Evolutionary conservation across 2,329 filamentous ascomycete genomes (phyloP).

Genomic region (Phaeomoniella chlamydospora): DNA sequence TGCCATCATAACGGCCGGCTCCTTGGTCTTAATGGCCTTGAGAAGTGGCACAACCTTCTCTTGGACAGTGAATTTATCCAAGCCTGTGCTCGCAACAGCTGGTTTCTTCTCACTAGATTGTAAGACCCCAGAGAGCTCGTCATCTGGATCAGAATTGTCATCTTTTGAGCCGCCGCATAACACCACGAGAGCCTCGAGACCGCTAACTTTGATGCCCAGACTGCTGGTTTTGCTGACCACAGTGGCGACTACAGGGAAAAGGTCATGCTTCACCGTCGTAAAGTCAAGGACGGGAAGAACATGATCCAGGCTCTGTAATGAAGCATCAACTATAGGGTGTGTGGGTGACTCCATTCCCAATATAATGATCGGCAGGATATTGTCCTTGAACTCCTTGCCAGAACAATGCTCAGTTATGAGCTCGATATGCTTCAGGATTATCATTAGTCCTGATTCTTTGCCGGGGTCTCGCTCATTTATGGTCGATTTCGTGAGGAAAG

Average conservation of each 20-base stretch:
- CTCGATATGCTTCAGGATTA: slow-evolving; percentile 71
- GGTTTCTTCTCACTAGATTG: slow-evolving; percentile 28
- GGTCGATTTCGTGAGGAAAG: slow-evolving; percentile 50
- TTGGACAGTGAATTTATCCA: slow-evolving; percentile 97
- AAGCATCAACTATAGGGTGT: slow-evolving; percentile 75
- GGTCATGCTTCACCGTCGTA: slow-evolving; percentile 88
- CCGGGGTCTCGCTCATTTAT: slow-evolving; percentile 61
- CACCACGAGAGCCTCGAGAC: slow-evolving; percentile 76
- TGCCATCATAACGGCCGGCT: slow-evolving; percentile 94
- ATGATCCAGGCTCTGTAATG: slow-evolving; percentile 60
- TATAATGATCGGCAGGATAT: slow-evolving; percentile 75
- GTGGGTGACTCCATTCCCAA: slow-evolving; percentile 78
- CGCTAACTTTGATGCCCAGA: slow-evolving; percentile 85
- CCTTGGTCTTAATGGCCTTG: slow-evolving; percentile 90
- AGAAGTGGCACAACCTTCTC: slow-evolving; percentile 89
- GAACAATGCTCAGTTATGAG: slow-evolving; percentile 66
- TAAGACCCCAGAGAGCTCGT: slow-evolving; percentile 61
- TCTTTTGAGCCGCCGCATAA: slow-evolving; percentile 63
- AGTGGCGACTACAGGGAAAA: slow-evolving; percentile 79
- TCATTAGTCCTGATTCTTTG: slow-evolving; percentile 81
- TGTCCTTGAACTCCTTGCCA: slow-evolving; percentile 90
- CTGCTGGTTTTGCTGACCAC: slow-evolving; percentile 92
- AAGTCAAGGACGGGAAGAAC: slow-evolving; percentile 88
- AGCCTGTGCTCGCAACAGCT: slow-evolving; percentile 54
- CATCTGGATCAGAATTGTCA: slow-evolving; percentile 28